Evolutionary conservation across 495 filamentous ascomycete species (phyloP), one percentile per base, ranked within the genome.

Genomic region (Xylaria curta): DNA sequence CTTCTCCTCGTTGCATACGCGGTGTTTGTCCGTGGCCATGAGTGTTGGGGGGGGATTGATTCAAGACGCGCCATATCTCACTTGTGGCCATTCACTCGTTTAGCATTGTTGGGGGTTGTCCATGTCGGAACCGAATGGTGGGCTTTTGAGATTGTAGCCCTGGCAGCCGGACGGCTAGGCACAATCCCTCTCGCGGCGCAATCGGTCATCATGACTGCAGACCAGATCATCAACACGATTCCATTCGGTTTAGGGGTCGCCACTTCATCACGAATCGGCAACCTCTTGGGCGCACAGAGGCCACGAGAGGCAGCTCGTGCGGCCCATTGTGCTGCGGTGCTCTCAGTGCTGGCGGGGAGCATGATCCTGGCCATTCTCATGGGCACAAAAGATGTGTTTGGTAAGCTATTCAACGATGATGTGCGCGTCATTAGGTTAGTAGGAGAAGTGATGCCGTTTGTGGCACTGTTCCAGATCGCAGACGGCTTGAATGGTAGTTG

Each of bases 101-200:
- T 98, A 7, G 93, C 94, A 8, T 75, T 90, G 44, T 81, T 97
- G 1, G 95, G 95, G 6, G 83, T 97, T 54, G 78, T 97, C n/a
- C 95, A 97, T 75, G 92, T 97, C 28, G 95, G 95, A 9, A 97
- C 93, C 0, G 94, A 97, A 81, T 97, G 94, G 94, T 97, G 94
- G 94, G 94, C 94, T 0, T 97, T 97, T 74, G 94, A 97, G 81
- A 97, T 98, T 68, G 94, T 97, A n/a, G 94, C 94, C 1, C 85
- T 98, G 0, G 94, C 91, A 2, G 95, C 95, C 4, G 95, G 95
- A 12, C 86, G 90, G 10, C 85, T 98, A 0, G 94, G 94, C 10
- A 96, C 92, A 0, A 90, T 96, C 49, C 86, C 94, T 0, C 85
- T 97, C 0, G 95, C 95, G 13, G 91, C 94, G 0, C 95, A 98